Evolutionary conservation across 2,329 filamentous ascomycete genomes (phyloP), one percentile per base, ranked within the genome.

Genomic region (Stachybotrys chartarum): DNA sequence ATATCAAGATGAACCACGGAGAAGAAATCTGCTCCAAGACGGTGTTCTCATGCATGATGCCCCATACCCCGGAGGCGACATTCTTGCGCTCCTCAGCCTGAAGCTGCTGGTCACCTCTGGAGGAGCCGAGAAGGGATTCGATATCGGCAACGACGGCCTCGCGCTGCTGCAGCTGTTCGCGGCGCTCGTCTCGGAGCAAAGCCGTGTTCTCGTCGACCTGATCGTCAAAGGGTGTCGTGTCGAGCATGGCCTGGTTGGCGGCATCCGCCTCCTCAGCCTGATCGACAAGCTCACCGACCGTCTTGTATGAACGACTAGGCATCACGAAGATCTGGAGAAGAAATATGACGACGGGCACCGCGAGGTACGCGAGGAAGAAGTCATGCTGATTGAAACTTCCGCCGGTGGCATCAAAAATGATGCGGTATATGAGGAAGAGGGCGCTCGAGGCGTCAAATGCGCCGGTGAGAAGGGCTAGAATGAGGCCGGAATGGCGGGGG

Each of bases 1-100:
- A 88, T 63, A 96, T 89, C 44, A 96, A 78, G 17, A 91, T 76
- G 69, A 94, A 96, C 91, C 91, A 96, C 0, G 87, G 87, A 3
- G 87, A 90, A 7, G 74, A 70, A 61, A 96, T 87, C 71, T 97
- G 92, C 63, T 90, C 74, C 24, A 78, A 64, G 0, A 89, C 88
- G 0, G 87, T 82, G 60, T 79, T 77, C 52, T 85, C 84, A 66
- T 96, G 92, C 72, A 96, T 82, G 24, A 87, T 87, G 30, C 92
- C 92, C 88, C 90, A 96, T 39, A 96, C 88, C 5, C 90, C 91
- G 17, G 85, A 88, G 10, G 79, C 81, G 52, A 82, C 78, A 58
- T 88, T 87, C 66, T 86, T 87, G 62, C 80, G 78, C 66, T 89
- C 86, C 70, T 93, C 88, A 52, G 79, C 77, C 58, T 81, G 75